phyloP scores from a whole-genome alignment of 305 asterid genomes.

The Solanum hybrid region DNA sequence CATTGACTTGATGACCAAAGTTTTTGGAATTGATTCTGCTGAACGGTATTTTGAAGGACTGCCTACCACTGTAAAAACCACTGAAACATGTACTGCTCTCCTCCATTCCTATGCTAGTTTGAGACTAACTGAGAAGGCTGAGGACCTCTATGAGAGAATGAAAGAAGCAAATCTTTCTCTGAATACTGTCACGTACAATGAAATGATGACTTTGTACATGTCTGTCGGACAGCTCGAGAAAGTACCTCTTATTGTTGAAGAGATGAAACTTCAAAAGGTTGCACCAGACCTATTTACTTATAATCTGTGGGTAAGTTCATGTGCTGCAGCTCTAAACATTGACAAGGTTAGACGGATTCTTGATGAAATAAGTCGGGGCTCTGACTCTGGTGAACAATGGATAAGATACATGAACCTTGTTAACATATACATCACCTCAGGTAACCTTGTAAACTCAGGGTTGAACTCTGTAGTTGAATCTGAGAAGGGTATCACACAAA shows the following conservation, averaged over 20 bases:
- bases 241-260: slow-evolving; percentile 45
- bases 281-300: slow-evolving; percentile 67
- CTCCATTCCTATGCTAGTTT: slow-evolving; percentile 73
- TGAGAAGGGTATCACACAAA: slow-evolving; percentile 57
- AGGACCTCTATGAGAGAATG: slow-evolving; percentile 49
- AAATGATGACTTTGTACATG: slow-evolving; percentile 82
- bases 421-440: slow-evolving; percentile 44
- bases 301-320: slow-evolving; percentile 75
- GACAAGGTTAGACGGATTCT: slow-evolving; percentile 60
- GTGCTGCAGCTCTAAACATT: slow-evolving; percentile 63
- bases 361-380: slow-evolving; percentile 39
- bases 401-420: slow-evolving; percentile 58
- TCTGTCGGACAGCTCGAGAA: slow-evolving; percentile 78
- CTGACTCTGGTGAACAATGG: slow-evolving; percentile 52
- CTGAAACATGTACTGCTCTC: slow-evolving; percentile 82
- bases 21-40: slow-evolving; percentile 83
- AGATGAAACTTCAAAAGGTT: slow-evolving; percentile 51
- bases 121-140: slow-evolving; percentile 63
- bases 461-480: slow-evolving; percentile 46
- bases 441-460: slow-evolving; percentile 45
- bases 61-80: slow-evolving; percentile 53
- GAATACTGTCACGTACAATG: slow-evolving; percentile 70
- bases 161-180: slow-evolving; percentile 50
- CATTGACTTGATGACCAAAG: slow-evolving; percentile 73
- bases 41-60: slow-evolving; percentile 82